Percentiles rank a stretch among this genome's conserved stretches.
phyloP scores from a whole-genome alignment of 1,284 basidiomycete genomes.

The Cryptococcus sp. region DNA sequence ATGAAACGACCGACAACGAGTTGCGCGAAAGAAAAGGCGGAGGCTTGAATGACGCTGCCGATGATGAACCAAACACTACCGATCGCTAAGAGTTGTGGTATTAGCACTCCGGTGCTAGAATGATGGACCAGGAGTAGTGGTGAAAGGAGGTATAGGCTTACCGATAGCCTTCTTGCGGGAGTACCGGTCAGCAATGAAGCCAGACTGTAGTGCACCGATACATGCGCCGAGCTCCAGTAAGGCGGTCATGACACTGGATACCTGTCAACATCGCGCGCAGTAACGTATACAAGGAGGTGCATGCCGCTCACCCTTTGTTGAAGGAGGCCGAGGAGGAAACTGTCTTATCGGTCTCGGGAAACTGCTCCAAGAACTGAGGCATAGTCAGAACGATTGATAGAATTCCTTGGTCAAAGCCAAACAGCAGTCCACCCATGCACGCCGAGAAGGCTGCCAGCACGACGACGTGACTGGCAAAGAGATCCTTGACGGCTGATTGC shows the following conservation, averaged over 20 bases:
- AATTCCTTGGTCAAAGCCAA: constrained; percentile 43
- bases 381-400: constrained; percentile 36
- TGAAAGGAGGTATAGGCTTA: too few species aligned
- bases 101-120: too few species aligned
- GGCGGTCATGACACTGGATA: constrained; percentile 38
- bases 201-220: constrained; percentile 29
- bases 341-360: constrained; percentile 30
- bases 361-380: constrained; percentile 29
- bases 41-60: constrained; percentile 34
- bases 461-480: constrained; percentile 19
- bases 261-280: too few species aligned
- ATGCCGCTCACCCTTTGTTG: constrained; percentile 33
- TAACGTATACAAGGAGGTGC: too few species aligned
- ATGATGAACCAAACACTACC: constrained; percentile 28
- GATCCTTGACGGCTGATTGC: constrained; percentile 16
- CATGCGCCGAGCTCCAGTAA: constrained; percentile 42
- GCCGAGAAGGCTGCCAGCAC: constrained; percentile 11
- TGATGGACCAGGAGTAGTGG: too few species aligned
- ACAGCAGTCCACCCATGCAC: too few species aligned
- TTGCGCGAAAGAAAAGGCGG: constrained; percentile 18
- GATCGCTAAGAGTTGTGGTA: too few species aligned
- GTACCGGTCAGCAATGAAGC: constrained; percentile 32
- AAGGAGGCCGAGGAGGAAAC: constrained; percentile 15
- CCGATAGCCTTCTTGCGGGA: constrained; percentile 29
- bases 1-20: constrained; percentile 35